Evolutionary conservation across 129 eudicot genomes (phyloP).

Genomic region (Rutidosis leptorrhynchoides): DNA sequence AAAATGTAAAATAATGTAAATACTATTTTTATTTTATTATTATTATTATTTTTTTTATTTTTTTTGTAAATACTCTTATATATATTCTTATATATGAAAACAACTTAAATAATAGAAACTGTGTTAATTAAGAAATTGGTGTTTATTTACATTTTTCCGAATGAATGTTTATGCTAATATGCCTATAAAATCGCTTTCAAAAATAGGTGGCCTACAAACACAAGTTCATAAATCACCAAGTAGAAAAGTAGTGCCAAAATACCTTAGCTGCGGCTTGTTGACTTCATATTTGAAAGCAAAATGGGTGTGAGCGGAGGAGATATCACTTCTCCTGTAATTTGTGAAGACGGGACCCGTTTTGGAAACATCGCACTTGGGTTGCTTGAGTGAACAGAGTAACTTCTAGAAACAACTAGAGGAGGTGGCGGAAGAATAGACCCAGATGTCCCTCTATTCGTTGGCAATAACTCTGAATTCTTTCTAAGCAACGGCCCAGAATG

Average conservation of each 20-base stretch:
- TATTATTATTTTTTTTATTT: too few species aligned
- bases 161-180: too few species aligned
- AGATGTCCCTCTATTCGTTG: conserved; percentile 35
- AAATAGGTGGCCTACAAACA: too few species aligned
- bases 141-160: too few species aligned
- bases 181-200: too few species aligned
- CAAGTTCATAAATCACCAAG: neutral
- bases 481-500: conserved; percentile 59
- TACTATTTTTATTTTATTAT: too few species aligned
- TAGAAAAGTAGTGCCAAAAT: neutral
- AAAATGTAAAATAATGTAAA: too few species aligned
- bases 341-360: conserved; percentile 44
- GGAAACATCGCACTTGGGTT: conserved; percentile 45
- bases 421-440: conserved; percentile 75
- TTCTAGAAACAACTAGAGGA: conserved; percentile 56
- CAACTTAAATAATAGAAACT: too few species aligned
- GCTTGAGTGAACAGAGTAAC: conserved; percentile 73
- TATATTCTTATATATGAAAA: too few species aligned
- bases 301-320: conserved; percentile 90
- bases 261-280: conserved; percentile 36
- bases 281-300: conserved; percentile 48
- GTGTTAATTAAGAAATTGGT: too few species aligned
- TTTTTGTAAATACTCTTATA: too few species aligned
- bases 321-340: conserved; percentile 31
- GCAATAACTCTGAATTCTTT: conserved; percentile 45